Base-by-base conservation (phyloP, 345 rosid species). In the Brassica rapa region DNA sequence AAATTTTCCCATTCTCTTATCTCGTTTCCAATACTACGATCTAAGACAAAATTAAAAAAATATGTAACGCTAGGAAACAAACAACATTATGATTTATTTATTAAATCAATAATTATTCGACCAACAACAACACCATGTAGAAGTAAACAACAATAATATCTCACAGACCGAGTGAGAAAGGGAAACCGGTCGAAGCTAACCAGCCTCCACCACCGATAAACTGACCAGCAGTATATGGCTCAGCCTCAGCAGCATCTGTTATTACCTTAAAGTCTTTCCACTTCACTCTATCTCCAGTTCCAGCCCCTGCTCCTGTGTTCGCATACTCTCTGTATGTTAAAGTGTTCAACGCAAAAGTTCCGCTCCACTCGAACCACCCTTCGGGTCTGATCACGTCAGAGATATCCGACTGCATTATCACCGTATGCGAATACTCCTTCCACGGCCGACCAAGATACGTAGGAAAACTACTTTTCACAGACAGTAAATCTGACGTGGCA, bases 391-490 rank as follows among this genome's bases (percentile, higher is more conserved):
- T 90, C 78, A 92, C 88, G 8, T 88, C 86, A 14, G 83, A 86
- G 4, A 94, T 91, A 6, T 67, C 2, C 1, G 97, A 80, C 23
- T 92, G 95, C 94, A 94, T 93, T 6, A 94, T 65, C 7, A 93
- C 94, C 1, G 98, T 94, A 72, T 95, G 86, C 2, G 98, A 90
- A 71, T 92, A 89, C 35, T 86, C 88, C 80, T 94, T 94, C 98
- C 98, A 94, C 2, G 98, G 98, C 4, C 98, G 76, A 0, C 98
- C 98, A 0, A 94, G 85, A 73, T 87, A 94, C 3, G 98, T 89
- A 0, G 97, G 93, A 73, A 91, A 92, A 59, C 81, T 84, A 66
- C 84, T 16, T 56, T 57, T 63, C 19, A 87, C 97, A 0, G 91
- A 0, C 30, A 1, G 55, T n/a, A 94, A 83, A 71, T 94, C 98